Conservation (phyloP, 306 rosid species). For the Prinsepia uniflora region DNA sequence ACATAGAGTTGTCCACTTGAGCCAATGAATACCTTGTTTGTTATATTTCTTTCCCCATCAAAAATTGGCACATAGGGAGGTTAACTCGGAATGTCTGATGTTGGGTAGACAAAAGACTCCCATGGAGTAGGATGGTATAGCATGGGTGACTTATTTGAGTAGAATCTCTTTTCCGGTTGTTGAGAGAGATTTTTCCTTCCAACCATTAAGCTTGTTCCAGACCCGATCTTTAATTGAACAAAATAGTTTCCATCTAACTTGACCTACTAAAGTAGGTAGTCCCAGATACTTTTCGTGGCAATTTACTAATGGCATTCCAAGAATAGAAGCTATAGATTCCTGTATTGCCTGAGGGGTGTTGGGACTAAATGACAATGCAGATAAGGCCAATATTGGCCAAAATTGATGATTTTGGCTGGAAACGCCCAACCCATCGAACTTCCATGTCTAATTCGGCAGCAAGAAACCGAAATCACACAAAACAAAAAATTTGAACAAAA, state of each 20-base stretch:
- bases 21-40: too few species aligned
- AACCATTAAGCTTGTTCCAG: neutral
- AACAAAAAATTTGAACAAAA: too few species aligned
- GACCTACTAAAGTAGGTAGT: neutral
- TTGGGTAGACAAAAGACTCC: neutral
- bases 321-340: neutral
- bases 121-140: too few species aligned
- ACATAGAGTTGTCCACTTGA: too few species aligned
- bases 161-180: neutral
- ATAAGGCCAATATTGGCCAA: too few species aligned
- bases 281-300: neutral
- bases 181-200: neutral
- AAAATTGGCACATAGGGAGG: neutral
- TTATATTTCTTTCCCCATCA: neutral
- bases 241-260: neutral
- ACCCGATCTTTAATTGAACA: fast-evolving
- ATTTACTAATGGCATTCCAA: neutral
- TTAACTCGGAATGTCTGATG: neutral
- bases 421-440: too few species aligned
- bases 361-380: neutral
- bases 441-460: too few species aligned
- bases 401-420: too few species aligned
- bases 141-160: neutral
- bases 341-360: neutral
- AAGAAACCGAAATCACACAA: too few species aligned